Evolutionary conservation across 192 early-diverging fungal species (phyloP), one percentile per base, ranked within the genome.

Genomic region (Rhizophagus sp.): DNA sequence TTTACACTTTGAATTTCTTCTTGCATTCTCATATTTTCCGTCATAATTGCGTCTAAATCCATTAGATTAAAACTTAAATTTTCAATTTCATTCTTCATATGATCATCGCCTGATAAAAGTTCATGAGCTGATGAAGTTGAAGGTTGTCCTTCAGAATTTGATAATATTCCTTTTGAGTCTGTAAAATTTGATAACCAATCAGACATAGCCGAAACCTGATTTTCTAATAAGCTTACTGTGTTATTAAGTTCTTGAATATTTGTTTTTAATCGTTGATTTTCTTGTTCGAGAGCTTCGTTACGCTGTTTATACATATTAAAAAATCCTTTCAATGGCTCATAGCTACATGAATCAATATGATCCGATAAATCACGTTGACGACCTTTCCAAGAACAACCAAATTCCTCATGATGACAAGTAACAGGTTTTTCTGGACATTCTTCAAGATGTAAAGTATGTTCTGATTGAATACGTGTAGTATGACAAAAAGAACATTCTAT

Each of bases 1-100:
- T 89, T 76, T 39, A 94, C 57, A 62, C 88, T 88, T 62, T 94
- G 90, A 63, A 94, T 86, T 74, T 94, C 93, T 67, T 94, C 93
- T 62, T 92, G 89, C 75, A 91, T 74, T 24, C 91, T 80, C 77
- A 90, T 83, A 11, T 86, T 91, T 73, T 93, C 92, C 15, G 87
- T 87, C 88, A 93, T 89, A 41, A 94, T 79, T 8, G 91, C 90
- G 82, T 93, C 93, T 27, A 93, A 71, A 22, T 90, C 88, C 0
- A 84, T 83, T 25, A 94, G 65, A 36, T 83, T 87, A 24, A 88
- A 88, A 22, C 79, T 89, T 64, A 94, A 69, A 11, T 87, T 85
- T 68, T 88, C 87, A n/a, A 94, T 44, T 13, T 93, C 90, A 22
- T 82, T 86, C 22, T 87, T 80, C 33, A 91, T 66, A 15, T 83